phyloP scores from a whole-genome alignment of 768 basidiomycete genomes.

The Boletus tomentosulus region DNA sequence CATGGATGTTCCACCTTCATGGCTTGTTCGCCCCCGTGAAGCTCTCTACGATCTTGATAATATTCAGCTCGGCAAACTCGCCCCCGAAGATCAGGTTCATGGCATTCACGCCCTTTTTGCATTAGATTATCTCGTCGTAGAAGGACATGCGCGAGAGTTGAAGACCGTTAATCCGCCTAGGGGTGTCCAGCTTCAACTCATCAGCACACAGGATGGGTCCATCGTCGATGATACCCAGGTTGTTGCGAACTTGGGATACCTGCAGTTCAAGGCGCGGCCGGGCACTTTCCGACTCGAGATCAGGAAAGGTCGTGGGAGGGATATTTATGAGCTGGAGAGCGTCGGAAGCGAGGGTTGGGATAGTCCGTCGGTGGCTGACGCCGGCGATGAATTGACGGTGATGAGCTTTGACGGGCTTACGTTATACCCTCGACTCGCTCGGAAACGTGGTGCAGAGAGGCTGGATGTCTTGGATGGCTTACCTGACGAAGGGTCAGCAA shows the following conservation, averaged over 20 bases:
- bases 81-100: slow-evolving; percentile 43
- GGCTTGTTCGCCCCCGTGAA: slow-evolving; percentile 89
- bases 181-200: slow-evolving; percentile 86
- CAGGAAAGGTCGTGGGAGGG: slow-evolving; percentile 72
- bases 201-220: slow-evolving; percentile 37
- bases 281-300: slow-evolving; percentile 85
- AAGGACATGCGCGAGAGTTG: slow-evolving; percentile 87
- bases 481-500: slow-evolving; percentile 30
- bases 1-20: slow-evolving; percentile 86
- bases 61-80: slow-evolving; percentile 72
- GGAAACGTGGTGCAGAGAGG: slow-evolving; percentile 72
- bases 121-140: slow-evolving; percentile 87
- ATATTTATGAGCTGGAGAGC: slow-evolving; percentile 80
- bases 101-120: slow-evolving; percentile 78
- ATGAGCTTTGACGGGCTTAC: slow-evolving; percentile 90
- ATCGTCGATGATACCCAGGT: slow-evolving; percentile 83
- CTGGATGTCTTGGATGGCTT: slow-evolving; percentile 71
- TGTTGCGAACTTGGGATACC: slow-evolving; percentile 91
- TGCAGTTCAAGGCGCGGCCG: slow-evolving; percentile 92
- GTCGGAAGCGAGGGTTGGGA: slow-evolving; percentile 89
- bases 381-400: slow-evolving; percentile 72
- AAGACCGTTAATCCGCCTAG: slow-evolving; percentile 67
- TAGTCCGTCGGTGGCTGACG: slow-evolving; percentile 63
- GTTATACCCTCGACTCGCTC: slow-evolving; percentile 72
- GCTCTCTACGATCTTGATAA: slow-evolving; percentile 94